Evolutionary conservation across 169 alveolate genomes (phyloP).

Genomic region (Cryptosporidium sp.): DNA sequence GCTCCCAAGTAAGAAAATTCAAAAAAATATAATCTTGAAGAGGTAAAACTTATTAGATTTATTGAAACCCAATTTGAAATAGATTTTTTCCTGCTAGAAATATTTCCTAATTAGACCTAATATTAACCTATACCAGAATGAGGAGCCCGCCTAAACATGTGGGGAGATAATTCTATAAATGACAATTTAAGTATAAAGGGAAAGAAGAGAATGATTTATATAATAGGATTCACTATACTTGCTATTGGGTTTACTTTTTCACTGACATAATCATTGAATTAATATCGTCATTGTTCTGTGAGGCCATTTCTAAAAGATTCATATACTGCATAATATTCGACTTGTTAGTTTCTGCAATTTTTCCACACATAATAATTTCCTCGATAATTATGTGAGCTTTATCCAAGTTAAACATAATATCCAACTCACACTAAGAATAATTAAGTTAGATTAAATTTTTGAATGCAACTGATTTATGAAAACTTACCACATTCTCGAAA

Average conservation of each 20-base stretch:
- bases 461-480: not conserved
- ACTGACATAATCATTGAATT: slow-evolving; percentile 59
- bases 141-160: slow-evolving; percentile 6
- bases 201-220: not conserved
- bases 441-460: not conserved
- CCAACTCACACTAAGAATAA: slow-evolving; percentile 86
- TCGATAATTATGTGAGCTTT: slow-evolving; percentile 98
- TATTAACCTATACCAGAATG: not conserved
- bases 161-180: not conserved
- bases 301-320: slow-evolving; percentile 77
- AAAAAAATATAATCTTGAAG: not conserved
- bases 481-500: slow-evolving; percentile 93
- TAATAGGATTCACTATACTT: not conserved
- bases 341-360: slow-evolving; percentile 93
- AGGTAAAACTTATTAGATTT: not conserved
- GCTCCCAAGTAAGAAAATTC: not conserved
- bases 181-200: not conserved
- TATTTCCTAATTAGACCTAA: too few species aligned
- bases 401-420: slow-evolving; percentile 96
- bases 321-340: slow-evolving; percentile 84
- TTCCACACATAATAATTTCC: slow-evolving; percentile 96
- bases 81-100: not conserved
- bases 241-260: not conserved
- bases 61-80: too few species aligned
- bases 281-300: slow-evolving; percentile 45